Percentiles rank a stretch among this genome's conserved stretches.
phyloP scores from a whole-genome alignment of 1,284 basidiomycete species.

The Anthracocystis walkeri region DNA sequence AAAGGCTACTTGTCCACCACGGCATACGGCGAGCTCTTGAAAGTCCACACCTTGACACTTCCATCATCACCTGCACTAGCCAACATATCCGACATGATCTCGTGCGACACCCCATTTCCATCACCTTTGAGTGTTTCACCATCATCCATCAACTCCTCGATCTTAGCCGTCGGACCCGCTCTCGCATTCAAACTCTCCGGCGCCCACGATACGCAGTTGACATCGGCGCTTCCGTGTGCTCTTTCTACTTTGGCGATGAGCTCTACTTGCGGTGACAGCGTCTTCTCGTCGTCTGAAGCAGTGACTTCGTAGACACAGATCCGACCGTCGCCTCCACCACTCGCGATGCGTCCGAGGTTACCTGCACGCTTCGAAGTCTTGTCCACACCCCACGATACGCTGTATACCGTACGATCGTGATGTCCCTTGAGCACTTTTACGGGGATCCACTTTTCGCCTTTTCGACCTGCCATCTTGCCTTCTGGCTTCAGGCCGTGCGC shows the following conservation, averaged over 20 bases:
- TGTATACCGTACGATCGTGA: constrained; percentile 82
- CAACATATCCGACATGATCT: constrained; percentile 74
- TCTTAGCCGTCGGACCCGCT: constrained; percentile 34
- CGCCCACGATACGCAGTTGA: constrained; percentile 84
- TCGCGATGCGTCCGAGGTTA: constrained; percentile 79
- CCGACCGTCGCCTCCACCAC: constrained; percentile 80
- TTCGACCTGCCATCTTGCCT: constrained; percentile 60
- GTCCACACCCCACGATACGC: constrained; percentile 77
- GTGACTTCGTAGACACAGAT: constrained; percentile 80
- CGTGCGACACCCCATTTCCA: constrained; percentile 9
- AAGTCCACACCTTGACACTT: constrained; percentile 77
- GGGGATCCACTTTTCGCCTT: constrained; percentile 70
- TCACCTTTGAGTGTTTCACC: constrained; percentile 56
- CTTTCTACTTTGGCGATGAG: constrained; percentile 69
- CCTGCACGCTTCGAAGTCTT: constrained; percentile 34
- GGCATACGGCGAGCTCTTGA: constrained; percentile 35
- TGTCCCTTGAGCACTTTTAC: constrained; percentile 65
- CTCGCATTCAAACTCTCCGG: constrained; percentile 49
- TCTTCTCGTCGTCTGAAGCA: constrained; percentile 25
- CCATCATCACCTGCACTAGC: constrained; percentile 86
- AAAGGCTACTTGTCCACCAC: constrained; percentile 1
- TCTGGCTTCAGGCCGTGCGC: constrained; percentile 58
- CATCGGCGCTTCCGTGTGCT: constrained; percentile 80
- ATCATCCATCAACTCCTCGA: constrained; percentile 45
- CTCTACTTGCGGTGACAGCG: constrained; percentile 37